Evolutionary conservation across 1,284 basidiomycete species (phyloP).

Genomic region (Papiliotrema terrestris): DNA sequence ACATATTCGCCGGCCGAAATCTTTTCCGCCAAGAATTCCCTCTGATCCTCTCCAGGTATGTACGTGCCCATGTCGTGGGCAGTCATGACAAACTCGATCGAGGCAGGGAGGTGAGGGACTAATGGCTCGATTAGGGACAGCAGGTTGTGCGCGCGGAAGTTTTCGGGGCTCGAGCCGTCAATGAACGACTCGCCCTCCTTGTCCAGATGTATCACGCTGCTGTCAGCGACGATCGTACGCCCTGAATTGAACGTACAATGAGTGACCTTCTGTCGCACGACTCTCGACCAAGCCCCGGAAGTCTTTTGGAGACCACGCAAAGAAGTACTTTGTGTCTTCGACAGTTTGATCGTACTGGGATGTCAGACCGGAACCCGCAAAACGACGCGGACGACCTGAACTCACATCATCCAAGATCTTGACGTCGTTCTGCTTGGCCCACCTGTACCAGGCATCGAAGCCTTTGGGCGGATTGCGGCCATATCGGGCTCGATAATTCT

Average conservation of each 20-base stretch:
- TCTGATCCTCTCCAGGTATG: conserved; percentile 22
- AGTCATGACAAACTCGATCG: conserved; percentile 22
- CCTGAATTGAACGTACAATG: neutral
- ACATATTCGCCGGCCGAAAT: conserved; percentile 7
- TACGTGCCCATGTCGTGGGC: conserved; percentile 32
- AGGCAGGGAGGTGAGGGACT: conserved; percentile 15
- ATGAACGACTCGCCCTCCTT: neutral
- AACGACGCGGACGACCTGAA: neutral
- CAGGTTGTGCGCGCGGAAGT: conserved; percentile 5
- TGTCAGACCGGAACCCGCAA: conserved; percentile 2
- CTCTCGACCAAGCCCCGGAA: conserved; percentile 23
- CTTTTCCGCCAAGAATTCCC: conserved; percentile 3
- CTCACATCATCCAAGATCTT: conserved; percentile 50
- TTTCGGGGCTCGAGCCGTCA: conserved; percentile 3
- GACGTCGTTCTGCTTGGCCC: conserved; percentile 41
- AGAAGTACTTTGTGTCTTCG: conserved; percentile 41
- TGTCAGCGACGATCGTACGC: neutral
- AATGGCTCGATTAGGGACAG: conserved; percentile 21
- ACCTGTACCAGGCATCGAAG: conserved; percentile 50
- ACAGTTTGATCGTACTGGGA: conserved; percentile 47
- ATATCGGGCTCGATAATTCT: conserved; percentile 48
- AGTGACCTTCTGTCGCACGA: conserved; percentile 5
- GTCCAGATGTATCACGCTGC: conserved; percentile 4
- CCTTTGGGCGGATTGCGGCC: conserved; percentile 49
- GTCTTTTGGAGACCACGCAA: conserved; percentile 36